Evolutionary conservation across 1,139 yeast species (phyloP).

Genomic region (Kurtzmaniella natalensis): DNA sequence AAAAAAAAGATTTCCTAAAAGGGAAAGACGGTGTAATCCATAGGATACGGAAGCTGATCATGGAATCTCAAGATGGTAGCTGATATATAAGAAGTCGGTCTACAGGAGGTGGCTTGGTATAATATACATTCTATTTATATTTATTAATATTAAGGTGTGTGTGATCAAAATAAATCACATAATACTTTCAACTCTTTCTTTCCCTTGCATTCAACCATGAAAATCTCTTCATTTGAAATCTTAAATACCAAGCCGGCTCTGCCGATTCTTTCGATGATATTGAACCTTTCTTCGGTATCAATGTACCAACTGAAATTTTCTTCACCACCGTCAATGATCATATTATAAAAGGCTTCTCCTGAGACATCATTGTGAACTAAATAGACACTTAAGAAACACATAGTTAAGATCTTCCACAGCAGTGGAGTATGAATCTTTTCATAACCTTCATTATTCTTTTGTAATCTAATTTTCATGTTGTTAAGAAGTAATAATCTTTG

Average conservation of each 20-base stretch:
- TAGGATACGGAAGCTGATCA: too few relatives aligned
- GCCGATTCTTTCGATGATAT: constrained; percentile 37
- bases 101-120: too few relatives aligned
- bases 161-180: constrained; percentile 25
- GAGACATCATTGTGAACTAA: constrained; percentile 24
- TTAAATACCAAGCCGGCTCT: constrained; percentile 43
- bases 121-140: too few relatives aligned
- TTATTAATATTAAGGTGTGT: too few relatives aligned
- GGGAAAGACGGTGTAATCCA: too few relatives aligned
- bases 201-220: constrained; percentile 46
- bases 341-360: constrained; percentile 25
- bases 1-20: too few relatives aligned
- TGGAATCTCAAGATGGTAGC: too few relatives aligned
- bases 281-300: constrained; percentile 25
- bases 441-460: constrained; percentile 31
- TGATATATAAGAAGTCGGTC: too few relatives aligned
- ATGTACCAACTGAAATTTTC: constrained; percentile 32
- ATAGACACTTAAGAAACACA: constrained; percentile 31
- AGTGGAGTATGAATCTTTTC: constrained; percentile 31
- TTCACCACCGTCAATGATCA: constrained; percentile 20
- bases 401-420: constrained; percentile 42
- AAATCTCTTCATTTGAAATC: constrained; percentile 26
- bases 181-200: constrained; percentile 37
- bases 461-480: constrained; percentile 35
- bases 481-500: constrained; percentile 19